Evolutionary conservation across 1,139 yeast genomes (phyloP).

Genomic region (Groenewaldozyma auringiensis): DNA sequence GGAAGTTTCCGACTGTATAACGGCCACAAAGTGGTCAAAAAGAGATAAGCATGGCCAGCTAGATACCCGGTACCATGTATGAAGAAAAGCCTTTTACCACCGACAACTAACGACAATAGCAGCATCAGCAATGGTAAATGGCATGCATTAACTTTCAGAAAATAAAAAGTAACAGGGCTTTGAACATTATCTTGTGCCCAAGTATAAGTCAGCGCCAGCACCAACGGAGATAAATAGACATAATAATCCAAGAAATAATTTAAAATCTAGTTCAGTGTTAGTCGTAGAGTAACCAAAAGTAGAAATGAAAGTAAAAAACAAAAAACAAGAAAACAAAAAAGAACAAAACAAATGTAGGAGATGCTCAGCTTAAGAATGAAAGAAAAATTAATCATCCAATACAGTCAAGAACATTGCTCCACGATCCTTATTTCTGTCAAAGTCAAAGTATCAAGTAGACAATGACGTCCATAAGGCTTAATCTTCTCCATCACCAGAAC

Average conservation of each 20-base stretch:
- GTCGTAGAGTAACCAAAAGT: neutral
- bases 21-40: constrained; percentile 22
- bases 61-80: constrained; percentile 28
- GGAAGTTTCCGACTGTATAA: constrained; percentile 6
- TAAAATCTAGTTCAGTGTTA: constrained; percentile 9
- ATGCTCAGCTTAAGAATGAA: constrained; percentile 6
- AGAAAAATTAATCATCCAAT: neutral
- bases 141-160: constrained; percentile 28
- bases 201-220: constrained; percentile 30
- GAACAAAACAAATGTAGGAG: constrained; percentile 13
- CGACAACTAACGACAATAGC: constrained; percentile 22
- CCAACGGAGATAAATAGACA: constrained; percentile 21
- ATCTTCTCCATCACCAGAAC: constrained; percentile 33
- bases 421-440: constrained; percentile 23
- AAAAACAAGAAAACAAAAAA: constrained; percentile 4
- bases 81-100: constrained; percentile 24
- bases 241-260: constrained; percentile 20
- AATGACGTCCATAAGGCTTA: constrained; percentile 17
- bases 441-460: constrained; percentile 24
- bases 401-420: constrained; percentile 14
- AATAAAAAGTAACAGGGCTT: constrained; percentile 23
- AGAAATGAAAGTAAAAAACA: neutral
- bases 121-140: constrained; percentile 31
- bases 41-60: constrained; percentile 31
- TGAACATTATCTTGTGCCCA: constrained; percentile 33